Conservation (phyloP, 768 basidiomycete species). For the Phlebiopsis gigantea region DNA sequence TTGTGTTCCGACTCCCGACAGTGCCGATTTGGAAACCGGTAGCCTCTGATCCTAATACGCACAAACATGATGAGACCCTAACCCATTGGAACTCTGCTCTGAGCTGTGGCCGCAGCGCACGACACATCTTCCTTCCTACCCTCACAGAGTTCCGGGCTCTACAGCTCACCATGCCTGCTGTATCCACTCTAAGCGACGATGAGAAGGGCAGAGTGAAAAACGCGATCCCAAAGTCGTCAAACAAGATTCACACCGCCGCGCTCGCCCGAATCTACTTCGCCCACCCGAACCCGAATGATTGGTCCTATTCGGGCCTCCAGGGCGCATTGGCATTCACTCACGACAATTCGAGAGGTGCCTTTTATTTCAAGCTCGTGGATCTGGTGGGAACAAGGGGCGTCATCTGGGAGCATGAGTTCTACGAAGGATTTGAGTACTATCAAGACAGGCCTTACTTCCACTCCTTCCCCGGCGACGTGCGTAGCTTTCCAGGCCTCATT, state of each 20-base stretch:
- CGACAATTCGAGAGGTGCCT: constrained; percentile 50
- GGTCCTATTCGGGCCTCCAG: constrained; percentile 85
- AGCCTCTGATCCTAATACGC: constrained; percentile 9
- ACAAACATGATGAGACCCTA: constrained; percentile 8
- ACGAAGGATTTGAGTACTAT: constrained; percentile 72
- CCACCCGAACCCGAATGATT: constrained; percentile 65
- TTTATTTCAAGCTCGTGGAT: constrained; percentile 79
- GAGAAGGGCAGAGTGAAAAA: constrained; percentile 77
- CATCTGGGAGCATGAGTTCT: constrained; percentile 92
- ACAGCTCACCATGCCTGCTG: constrained; percentile 56
- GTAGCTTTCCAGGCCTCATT: constrained; percentile 31
- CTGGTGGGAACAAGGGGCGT: constrained; percentile 78
- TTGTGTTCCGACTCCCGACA: too few species aligned
- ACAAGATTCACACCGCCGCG: constrained; percentile 81
- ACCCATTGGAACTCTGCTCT: too few species aligned
- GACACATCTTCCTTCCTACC: neutral
- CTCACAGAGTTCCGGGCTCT: neutral
- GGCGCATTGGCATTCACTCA: constrained; percentile 75
- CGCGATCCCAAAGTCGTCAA: constrained; percentile 44
- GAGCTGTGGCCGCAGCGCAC: constrained; percentile 3
- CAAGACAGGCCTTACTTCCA: constrained; percentile 90
- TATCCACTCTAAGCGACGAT: constrained; percentile 61
- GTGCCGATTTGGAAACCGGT: constrained; percentile 2
- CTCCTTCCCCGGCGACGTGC: constrained; percentile 87
- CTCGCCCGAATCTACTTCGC: constrained; percentile 90